Conservation (phyloP, 331 rosid species). For the Rhamnella rubrinervis region DNA sequence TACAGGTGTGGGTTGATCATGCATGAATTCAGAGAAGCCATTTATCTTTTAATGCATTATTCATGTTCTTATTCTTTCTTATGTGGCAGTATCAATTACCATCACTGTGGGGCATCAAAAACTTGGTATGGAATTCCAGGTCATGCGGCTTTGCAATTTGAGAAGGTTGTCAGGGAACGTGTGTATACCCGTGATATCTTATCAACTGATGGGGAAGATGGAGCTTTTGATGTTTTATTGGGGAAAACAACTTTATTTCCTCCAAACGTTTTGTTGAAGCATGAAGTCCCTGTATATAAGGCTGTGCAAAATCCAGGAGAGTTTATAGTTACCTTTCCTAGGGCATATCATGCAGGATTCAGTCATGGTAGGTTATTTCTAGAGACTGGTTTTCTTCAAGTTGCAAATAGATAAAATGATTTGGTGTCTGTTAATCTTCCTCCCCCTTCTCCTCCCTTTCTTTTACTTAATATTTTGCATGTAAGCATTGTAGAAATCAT, state of each 20-base stretch:
- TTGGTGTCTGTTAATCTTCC: not conserved
- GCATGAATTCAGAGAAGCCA: conserved; percentile 1
- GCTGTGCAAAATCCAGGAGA: conserved; percentile 98
- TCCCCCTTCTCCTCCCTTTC: not conserved
- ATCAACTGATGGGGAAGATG: conserved; percentile 80
- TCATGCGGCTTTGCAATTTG: conserved; percentile 85
- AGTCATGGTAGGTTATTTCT: conserved; percentile 70
- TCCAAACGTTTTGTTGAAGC: conserved; percentile 80
- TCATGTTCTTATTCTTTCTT: conserved; percentile 17
- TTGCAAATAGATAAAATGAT: not conserved
- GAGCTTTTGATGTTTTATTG: conserved; percentile 87
- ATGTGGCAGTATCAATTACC: conserved; percentile 86
- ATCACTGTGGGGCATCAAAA: conserved; percentile 97
- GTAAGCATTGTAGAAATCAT: conserved; percentile 8
- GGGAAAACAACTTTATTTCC: conserved; percentile 98
- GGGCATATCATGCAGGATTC: conserved; percentile 97
- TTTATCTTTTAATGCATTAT: conserved; percentile 12
- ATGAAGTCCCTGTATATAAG: conserved; percentile 79
- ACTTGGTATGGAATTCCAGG: conserved; percentile 99
- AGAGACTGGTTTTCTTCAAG: not conserved
- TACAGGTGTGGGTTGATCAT: conserved; percentile 58
- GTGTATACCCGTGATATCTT: conserved; percentile 82
- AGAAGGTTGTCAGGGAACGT: conserved; percentile 78
- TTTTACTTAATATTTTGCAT: not conserved
- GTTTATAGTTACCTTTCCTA: conserved; percentile 86